Conservation (phyloP, 257 asterid species). For the Przewalskia tangutica region DNA sequence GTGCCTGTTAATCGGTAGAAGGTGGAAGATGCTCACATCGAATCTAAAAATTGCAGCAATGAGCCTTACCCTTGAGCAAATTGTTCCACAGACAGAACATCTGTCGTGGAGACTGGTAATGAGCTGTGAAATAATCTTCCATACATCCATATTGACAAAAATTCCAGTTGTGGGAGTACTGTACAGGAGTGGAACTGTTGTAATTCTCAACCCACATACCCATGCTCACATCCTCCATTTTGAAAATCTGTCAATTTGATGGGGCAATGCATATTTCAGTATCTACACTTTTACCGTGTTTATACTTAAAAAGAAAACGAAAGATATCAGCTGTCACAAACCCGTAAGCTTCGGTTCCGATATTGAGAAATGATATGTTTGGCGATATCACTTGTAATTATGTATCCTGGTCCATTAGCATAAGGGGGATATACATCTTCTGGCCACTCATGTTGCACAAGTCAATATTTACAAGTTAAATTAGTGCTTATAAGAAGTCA, state of each 20-base stretch:
- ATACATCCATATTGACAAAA: conserved; percentile 91
- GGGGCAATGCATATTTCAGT: background rate
- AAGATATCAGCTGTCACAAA: conserved; percentile 16
- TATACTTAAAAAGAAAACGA: background rate
- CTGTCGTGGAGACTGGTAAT: conserved; percentile 92
- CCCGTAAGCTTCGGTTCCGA: conserved; percentile 57
- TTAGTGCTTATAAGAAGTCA: background rate
- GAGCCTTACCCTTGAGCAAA: conserved; percentile 28
- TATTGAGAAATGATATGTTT: conserved; percentile 55
- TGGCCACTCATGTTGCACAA: conserved; percentile 80
- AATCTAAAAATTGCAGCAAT: conserved; percentile 31
- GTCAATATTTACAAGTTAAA: background rate
- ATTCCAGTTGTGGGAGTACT: conserved; percentile 72
- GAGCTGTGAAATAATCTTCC: conserved; percentile 85
- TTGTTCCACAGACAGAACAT: conserved; percentile 66
- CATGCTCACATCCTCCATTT: conserved; percentile 99
- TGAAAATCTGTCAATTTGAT: conserved; percentile 48
- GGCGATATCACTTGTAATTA: conserved; percentile 79
- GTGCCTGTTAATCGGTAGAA: background rate
- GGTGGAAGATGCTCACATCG: background rate
- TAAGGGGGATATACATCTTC: conserved; percentile 93
- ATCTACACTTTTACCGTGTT: background rate
- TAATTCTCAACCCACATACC: conserved; percentile 97
- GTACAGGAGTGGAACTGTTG: conserved; percentile 53
- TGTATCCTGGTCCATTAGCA: conserved; percentile 97